Evolutionary conservation across 1,284 basidiomycete genomes (phyloP), one percentile per base, ranked within the genome.

Genomic region (Trametes hirsuta): DNA sequence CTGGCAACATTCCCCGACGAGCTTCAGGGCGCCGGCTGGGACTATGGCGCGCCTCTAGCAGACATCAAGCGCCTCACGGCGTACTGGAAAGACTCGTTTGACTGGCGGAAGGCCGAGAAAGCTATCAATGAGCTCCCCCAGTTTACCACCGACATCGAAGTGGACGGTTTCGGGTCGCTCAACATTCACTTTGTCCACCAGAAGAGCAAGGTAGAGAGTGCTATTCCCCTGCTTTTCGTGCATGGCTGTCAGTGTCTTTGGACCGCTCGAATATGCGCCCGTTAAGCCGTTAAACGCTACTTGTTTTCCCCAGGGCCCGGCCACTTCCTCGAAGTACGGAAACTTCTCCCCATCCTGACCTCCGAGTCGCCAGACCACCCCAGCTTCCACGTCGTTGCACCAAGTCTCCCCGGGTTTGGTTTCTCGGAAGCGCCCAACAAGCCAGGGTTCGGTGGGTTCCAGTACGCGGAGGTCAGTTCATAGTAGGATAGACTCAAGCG

Each of bases 171-270:
- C 46, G 77, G 73, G 0, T 60, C 67, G 3, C 66, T 81, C 51
- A 75, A 77, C 51, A 72, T 80, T 6, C 81, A 82, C 59, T 81
- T 81, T 50, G 64, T 81, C 1, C 79, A 82, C 61, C 63, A 78
- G 61, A 72, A 68, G 68, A 80, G 76, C 57, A 56, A 60, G 14
- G 63, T 68, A 2, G 37, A 63, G 10, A 68, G 71, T 35, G 81
- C 81, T 0, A 78, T 82, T 37, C 81, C 81, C 0, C 56, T 82
- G 6, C 68, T 82, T n/a, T 82, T 78, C 62, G 74, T 79, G 8
- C 81, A 82, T 22, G 81, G 80, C 22, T 82, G 81, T 81, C 61
- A 39, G 79, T 30, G 5, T 8, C 8, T 30, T 30, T 8, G 8
- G 8, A 5, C 8, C 5, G 30, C 30, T 30, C 30, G 8, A 30